A percentile compares a stretch with the other conserved stretches of the same genome.
Evolutionary conservation across 805 yeast genomes (phyloP).

Genomic region (Kodamaea leandrae): DNA sequence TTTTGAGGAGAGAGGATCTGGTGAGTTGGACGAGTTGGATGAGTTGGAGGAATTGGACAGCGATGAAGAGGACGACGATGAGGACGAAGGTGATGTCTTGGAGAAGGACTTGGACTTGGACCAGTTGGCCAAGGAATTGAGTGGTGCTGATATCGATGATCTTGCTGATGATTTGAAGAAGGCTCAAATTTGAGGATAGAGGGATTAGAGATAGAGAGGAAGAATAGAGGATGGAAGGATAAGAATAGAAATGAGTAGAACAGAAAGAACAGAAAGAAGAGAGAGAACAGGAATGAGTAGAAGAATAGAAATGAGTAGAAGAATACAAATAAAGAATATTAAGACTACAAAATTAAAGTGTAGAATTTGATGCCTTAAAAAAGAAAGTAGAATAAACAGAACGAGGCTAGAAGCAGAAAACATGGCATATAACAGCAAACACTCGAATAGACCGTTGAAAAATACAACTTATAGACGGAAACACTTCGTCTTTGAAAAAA

Average conservation of each 20-base stretch:
- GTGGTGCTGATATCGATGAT: constrained; percentile 48
- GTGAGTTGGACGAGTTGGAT: constrained; percentile 89
- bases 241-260: not conserved
- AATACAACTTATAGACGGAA: too few species aligned
- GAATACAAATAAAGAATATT: too few species aligned
- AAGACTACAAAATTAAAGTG: not conserved
- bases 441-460: not conserved
- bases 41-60: constrained; percentile 85
- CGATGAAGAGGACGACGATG: constrained; percentile 67
- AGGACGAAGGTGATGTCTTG: constrained; percentile 46
- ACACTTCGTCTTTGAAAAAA: not conserved
- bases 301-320: too few species aligned
- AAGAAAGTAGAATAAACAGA: not conserved
- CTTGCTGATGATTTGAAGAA: constrained; percentile 59
- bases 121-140: constrained; percentile 53
- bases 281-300: not conserved
- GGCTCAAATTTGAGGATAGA: constrained; percentile 39
- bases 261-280: not conserved
- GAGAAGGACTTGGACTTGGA: constrained; percentile 58
- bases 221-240: not conserved
- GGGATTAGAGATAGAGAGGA: not conserved
- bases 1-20: constrained; percentile 71
- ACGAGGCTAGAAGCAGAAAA: not conserved
- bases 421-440: not conserved
- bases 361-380: too few species aligned